Conservation (phyloP, 352 stramenopile genomes). For the Phytophthora gonapodyides region DNA sequence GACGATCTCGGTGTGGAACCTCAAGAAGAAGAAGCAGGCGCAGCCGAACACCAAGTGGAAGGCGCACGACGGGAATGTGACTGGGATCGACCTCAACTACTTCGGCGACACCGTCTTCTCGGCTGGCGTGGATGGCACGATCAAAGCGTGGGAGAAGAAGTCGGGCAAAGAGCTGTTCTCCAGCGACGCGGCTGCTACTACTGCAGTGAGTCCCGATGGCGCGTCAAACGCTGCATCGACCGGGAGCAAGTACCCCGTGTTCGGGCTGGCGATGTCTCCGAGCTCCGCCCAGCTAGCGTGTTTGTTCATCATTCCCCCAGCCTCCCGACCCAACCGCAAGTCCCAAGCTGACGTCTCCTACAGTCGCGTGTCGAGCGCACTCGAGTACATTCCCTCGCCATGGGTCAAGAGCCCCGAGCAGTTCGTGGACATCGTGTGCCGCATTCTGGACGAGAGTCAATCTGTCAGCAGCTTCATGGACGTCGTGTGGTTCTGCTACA, state of each 20-base stretch:
- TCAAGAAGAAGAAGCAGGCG: conserved; percentile 54
- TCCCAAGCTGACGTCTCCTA: conserved; percentile 88
- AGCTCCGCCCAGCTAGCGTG: conserved; percentile 70
- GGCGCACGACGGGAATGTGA: conserved; percentile 75
- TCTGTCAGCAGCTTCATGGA: conserved; percentile 73
- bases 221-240: conserved; percentile 7
- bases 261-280: conserved; percentile 69
- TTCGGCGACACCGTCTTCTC: conserved; percentile 72
- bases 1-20: conserved; percentile 74
- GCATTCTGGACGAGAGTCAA: conserved; percentile 55
- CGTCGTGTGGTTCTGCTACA: conserved; percentile 79
- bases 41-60: conserved; percentile 50
- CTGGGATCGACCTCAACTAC: conserved; percentile 59
- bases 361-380: conserved; percentile 68
- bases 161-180: conserved; percentile 36
- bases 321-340: conserved; percentile 78
- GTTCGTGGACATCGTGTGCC: conserved; percentile 58
- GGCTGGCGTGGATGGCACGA: conserved; percentile 59
- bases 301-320: conserved; percentile 75
- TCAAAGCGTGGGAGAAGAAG: conserved; percentile 66
- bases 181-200: conserved; percentile 16
- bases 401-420: conserved; percentile 43
- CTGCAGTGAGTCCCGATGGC: conserved; percentile 10
- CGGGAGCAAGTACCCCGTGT: conserved; percentile 69
- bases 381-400: conserved; percentile 75